phyloP scores from a whole-genome alignment of 805 yeast species.

The Metschnikowia noctiluminum region DNA sequence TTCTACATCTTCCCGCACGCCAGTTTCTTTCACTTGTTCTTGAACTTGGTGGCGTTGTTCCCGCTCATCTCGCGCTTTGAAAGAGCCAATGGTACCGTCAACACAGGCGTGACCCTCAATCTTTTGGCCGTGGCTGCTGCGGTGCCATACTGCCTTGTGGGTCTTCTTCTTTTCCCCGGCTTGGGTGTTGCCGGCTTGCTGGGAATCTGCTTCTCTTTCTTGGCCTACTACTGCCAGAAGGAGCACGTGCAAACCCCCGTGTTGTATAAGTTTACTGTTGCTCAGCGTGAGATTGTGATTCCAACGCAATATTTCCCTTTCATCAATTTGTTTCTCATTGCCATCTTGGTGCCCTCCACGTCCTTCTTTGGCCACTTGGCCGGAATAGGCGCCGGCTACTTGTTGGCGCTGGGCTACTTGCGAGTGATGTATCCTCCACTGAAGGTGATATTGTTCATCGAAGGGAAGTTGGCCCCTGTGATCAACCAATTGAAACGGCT shows the following conservation, averaged over 20 bases:
- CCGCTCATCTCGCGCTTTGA: conserved; percentile 68
- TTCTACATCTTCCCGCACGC: conserved; percentile 71
- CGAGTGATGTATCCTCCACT: conserved; percentile 64
- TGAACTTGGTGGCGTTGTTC: conserved; percentile 56
- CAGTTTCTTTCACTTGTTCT: conserved; percentile 55
- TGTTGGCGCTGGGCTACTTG: conserved; percentile 55
- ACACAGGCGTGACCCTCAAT: conserved; percentile 79
- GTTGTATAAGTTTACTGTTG: conserved; percentile 26
- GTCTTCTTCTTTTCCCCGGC: conserved; percentile 48
- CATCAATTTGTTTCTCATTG: conserved; percentile 42
- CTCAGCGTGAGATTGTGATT: conserved; percentile 40
- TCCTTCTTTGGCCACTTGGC: conserved; percentile 73
- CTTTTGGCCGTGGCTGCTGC: conserved; percentile 68
- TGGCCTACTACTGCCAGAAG: conserved; percentile 56
- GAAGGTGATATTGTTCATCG: conserved; percentile 61
- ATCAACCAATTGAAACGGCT: conserved; percentile 54
- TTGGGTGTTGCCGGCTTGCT: conserved; percentile 64
- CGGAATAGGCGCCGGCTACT: conserved; percentile 65
- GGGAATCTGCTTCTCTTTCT: conserved; percentile 69
- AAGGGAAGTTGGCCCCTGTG: conserved; percentile 45
- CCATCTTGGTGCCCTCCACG: conserved; percentile 58
- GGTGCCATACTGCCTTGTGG: conserved; percentile 53
- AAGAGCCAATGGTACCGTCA: conserved; percentile 72
- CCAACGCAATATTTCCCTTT: conserved; percentile 65
- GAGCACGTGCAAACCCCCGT: conserved; percentile 40